Conservation (phyloP, 306 rosid genomes). For the Castanea crenata region DNA sequence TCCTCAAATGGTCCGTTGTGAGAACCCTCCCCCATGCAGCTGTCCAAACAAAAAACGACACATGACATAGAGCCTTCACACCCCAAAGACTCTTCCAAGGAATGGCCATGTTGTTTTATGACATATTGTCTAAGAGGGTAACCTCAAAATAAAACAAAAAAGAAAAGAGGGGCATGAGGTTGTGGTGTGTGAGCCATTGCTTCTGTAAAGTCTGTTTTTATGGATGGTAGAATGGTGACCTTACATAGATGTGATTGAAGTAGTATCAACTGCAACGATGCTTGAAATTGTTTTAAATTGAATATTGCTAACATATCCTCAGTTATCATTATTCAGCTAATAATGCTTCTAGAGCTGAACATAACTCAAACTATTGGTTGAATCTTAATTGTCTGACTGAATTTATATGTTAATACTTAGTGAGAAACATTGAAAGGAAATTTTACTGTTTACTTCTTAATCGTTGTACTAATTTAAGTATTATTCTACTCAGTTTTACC, state of each 20-base stretch:
- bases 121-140: neutral
- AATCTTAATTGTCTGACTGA: constrained; percentile 7
- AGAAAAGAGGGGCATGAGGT: neutral
- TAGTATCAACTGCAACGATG: neutral
- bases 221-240: constrained; percentile 1
- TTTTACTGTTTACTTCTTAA: neutral
- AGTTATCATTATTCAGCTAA: neutral
- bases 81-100: neutral
- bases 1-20: too few species aligned
- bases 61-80: too few species aligned
- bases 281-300: neutral
- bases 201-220: neutral
- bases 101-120: neutral
- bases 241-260: neutral
- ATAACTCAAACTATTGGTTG: constrained; percentile 3
- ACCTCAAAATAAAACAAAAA: neutral
- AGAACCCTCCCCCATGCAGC: too few species aligned
- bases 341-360: neutral
- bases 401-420: neutral
- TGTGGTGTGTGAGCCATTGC: neutral
- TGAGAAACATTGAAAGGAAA: neutral
- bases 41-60: too few species aligned
- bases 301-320: constrained; percentile 1
- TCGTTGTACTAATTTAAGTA: constrained; percentile 3
- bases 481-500: neutral